Conservation (phyloP, 345 rosid species). For the Salix brachista region DNA sequence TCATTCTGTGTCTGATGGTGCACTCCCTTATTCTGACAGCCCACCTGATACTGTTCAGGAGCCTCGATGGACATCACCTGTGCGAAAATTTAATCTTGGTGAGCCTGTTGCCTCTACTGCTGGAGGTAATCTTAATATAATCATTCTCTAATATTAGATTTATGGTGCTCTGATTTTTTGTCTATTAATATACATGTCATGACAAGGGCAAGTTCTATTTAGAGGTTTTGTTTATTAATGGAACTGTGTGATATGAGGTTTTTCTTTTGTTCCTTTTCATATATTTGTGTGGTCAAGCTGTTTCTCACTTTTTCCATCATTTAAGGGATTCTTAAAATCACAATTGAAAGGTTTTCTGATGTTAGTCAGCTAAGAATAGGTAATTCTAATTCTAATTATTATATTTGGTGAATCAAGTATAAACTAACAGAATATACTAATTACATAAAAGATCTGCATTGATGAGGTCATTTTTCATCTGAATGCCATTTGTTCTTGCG, state of each 20-base stretch:
- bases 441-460: background rate
- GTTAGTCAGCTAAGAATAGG: background rate
- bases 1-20: slow-evolving; percentile 68
- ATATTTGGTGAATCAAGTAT: background rate
- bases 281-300: background rate
- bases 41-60: slow-evolving; percentile 49
- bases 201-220: background rate
- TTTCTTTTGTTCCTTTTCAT: background rate
- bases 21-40: slow-evolving; percentile 52
- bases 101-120: slow-evolving; percentile 39
- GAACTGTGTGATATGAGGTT: background rate
- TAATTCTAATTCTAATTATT: background rate
- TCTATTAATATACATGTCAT: background rate
- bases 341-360: background rate
- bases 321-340: background rate
- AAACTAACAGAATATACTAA: background rate
- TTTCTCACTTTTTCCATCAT: background rate
- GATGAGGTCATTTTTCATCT: background rate
- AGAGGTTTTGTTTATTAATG: background rate
- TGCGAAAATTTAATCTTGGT: slow-evolving; percentile 37
- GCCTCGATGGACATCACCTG: slow-evolving; percentile 58
- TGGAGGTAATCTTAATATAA: slow-evolving; percentile 36
- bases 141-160: background rate
- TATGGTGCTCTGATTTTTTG: background rate
- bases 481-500: background rate